Conservation (phyloP, 805 yeast species). For the Crinitomyces ghanaensis region DNA sequence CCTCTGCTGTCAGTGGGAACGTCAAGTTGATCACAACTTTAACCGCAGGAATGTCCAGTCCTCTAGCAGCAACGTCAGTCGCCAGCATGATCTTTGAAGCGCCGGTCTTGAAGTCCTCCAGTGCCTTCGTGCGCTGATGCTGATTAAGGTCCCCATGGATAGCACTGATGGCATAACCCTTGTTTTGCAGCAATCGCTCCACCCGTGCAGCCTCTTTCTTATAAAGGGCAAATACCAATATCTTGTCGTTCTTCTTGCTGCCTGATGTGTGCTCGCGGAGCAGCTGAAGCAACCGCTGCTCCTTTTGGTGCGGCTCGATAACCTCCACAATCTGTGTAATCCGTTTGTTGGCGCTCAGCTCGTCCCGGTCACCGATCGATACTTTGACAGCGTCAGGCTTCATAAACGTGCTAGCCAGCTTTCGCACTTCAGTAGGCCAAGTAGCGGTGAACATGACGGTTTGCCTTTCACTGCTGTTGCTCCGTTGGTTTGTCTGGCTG, state of each 20-base stretch:
- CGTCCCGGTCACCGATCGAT: constrained; percentile 89
- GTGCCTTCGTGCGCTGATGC: constrained; percentile 80
- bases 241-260: constrained; percentile 56
- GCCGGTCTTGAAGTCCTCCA: constrained; percentile 77
- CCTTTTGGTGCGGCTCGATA: constrained; percentile 70
- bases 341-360: constrained; percentile 86
- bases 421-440: constrained; percentile 98
- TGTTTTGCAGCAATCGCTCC: constrained; percentile 59
- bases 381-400: constrained; percentile 75
- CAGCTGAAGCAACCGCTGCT: constrained; percentile 58
- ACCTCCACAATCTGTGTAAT: constrained; percentile 92
- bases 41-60: constrained; percentile 94
- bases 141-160: constrained; percentile 94
- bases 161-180: constrained; percentile 78
- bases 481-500: constrained; percentile 43
- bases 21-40: constrained; percentile 90
- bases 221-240: constrained; percentile 85
- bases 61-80: constrained; percentile 97
- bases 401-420: constrained; percentile 80
- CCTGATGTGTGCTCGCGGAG: constrained; percentile 67
- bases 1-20: constrained; percentile 93
- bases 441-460: constrained; percentile 99
- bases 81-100: constrained; percentile 69
- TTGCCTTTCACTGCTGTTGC: constrained; percentile 53
- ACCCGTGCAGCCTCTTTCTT: constrained; percentile 93